A percentile compares a stretch with the other conserved stretches of the same genome.
Conservation (phyloP, 805 yeast species). For the Pichia sporocuriosa region DNA sequence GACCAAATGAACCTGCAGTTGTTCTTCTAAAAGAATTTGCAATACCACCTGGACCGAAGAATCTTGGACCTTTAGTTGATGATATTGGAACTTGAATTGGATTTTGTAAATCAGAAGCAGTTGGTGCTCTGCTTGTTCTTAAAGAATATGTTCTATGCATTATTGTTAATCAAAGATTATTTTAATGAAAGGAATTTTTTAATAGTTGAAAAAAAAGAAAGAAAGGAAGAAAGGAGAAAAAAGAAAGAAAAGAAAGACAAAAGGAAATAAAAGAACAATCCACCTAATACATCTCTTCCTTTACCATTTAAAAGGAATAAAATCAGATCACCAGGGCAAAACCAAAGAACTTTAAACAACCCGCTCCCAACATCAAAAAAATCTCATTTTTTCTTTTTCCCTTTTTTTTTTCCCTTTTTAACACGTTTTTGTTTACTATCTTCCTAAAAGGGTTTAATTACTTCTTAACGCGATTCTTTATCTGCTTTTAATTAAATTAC, state of each 20-base stretch:
- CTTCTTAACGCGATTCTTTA: too few species aligned
- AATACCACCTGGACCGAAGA: conserved; percentile 78
- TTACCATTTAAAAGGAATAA: too few species aligned
- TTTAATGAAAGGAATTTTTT: background rate
- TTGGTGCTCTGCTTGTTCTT: conserved; percentile 73
- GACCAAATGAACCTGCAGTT: conserved; percentile 75
- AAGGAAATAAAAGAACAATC: background rate
- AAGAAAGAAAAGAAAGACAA: background rate
- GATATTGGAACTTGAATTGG: conserved; percentile 80
- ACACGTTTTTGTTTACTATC: background rate
- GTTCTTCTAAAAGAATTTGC: conserved; percentile 46
- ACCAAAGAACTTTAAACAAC: too few species aligned
- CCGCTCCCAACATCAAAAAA: too few species aligned
- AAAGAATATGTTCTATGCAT: conserved; percentile 86
- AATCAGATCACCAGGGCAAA: too few species aligned
- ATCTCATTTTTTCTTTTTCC: too few species aligned
- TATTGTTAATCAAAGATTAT: too few species aligned
- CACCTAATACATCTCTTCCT: too few species aligned
- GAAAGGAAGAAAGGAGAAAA: background rate
- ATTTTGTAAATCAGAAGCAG: conserved; percentile 71
- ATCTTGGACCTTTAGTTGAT: conserved; percentile 50
- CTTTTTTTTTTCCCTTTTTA: too few species aligned
- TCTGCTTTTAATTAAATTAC: too few species aligned
- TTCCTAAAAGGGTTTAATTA: background rate
- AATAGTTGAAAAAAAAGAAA: background rate